These are phyloP conservation scores for Microglena sp. DNA, from an alignment of 139 green algal species.

Conservation along the genomic window DNA sequence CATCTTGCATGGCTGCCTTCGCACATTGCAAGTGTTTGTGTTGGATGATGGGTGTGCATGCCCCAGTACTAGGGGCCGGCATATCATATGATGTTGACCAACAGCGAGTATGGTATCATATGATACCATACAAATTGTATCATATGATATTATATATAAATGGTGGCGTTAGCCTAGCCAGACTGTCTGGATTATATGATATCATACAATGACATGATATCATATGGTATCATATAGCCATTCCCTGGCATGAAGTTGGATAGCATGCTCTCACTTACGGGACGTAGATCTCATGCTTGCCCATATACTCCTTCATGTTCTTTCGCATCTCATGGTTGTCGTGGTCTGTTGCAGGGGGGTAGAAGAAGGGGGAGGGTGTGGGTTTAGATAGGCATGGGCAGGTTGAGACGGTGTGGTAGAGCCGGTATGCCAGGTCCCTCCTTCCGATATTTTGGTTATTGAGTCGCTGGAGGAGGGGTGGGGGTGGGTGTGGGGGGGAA, in stretches of 20 bases:
- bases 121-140: background rate
- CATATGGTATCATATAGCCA: background rate
- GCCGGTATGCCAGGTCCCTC: too few species aligned
- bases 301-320: constrained; percentile 72
- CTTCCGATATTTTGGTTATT: too few species aligned
- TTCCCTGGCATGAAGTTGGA: background rate
- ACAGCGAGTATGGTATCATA: background rate
- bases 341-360: too few species aligned
- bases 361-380: too few species aligned
- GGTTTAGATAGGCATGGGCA: too few species aligned
- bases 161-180: background rate
- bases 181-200: background rate
- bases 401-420: too few species aligned
- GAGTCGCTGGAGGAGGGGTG: too few species aligned
- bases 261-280: constrained; percentile 29
- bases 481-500: too few species aligned
- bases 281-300: constrained; percentile 52
- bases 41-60: background rate
- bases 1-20: too few species aligned
- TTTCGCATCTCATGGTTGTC: constrained; percentile 61
- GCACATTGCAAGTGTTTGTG: background rate
- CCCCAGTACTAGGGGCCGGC: too few species aligned
- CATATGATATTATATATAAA: background rate
- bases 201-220: too few species aligned
- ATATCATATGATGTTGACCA: too few species aligned